phyloP scores from a whole-genome alignment of 2,329 filamentous ascomycete species.

The Periglandula ipomoeae region DNA sequence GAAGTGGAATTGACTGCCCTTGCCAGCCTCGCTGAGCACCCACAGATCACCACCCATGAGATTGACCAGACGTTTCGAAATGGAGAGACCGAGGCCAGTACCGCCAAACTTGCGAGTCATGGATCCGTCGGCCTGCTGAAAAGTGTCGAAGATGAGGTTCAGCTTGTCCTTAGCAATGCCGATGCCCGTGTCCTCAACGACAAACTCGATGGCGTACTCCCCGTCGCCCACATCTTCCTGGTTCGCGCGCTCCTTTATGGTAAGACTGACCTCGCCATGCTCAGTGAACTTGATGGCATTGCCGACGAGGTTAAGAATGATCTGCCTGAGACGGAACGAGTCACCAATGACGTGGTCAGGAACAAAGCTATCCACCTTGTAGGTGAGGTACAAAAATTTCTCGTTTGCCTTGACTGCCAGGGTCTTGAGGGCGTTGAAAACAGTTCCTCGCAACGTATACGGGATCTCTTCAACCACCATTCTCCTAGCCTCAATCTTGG shows the following conservation, averaged over 20 bases:
- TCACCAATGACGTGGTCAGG: constrained; percentile 94
- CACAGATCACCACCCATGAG: constrained; percentile 95
- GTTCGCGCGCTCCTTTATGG: constrained; percentile 63
- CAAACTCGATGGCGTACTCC: constrained; percentile 91
- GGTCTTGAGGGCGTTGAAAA: constrained; percentile 96
- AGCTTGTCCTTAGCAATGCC: constrained; percentile 93
- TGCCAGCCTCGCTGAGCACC: constrained; percentile 87
- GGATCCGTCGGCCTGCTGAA: constrained; percentile 95
- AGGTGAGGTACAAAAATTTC: constrained; percentile 85
- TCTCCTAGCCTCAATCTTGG: constrained; percentile 84
- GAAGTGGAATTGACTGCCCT: constrained; percentile 93
- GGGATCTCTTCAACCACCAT: constrained; percentile 99
- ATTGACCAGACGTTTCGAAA: constrained; percentile 89
- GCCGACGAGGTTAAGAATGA: constrained; percentile 93
- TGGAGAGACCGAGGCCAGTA: constrained; percentile 86
- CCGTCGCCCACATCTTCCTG: constrained; percentile 54
- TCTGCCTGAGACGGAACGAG: constrained; percentile 90
- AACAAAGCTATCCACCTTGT: constrained; percentile 86
- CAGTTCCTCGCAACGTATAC: constrained; percentile 85
- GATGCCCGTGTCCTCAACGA: constrained; percentile 92
- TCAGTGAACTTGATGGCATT: constrained; percentile 99
- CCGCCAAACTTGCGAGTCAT: constrained; percentile 95
- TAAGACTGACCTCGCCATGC: constrained; percentile 88
- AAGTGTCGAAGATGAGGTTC: constrained; percentile 95
- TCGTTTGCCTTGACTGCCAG: constrained; percentile 96